phyloP scores from a whole-genome alignment of 2,329 filamentous ascomycete genomes.

The Camillea tinctor region DNA sequence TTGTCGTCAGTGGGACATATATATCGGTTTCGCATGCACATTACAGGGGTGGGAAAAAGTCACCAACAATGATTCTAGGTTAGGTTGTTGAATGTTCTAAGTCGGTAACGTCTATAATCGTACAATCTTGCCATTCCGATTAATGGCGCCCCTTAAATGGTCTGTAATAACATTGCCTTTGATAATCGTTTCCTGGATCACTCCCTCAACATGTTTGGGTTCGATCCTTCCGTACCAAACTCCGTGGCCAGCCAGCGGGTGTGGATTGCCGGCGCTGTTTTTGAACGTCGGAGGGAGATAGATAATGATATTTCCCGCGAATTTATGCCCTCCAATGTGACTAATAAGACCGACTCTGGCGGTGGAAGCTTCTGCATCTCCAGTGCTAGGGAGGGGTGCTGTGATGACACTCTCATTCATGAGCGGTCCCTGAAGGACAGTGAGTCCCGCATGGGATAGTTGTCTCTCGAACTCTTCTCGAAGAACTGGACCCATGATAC shows the following conservation, averaged over 20 bases:
- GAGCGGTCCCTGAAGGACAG: constrained; percentile 47
- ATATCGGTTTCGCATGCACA: neutral
- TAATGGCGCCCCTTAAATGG: constrained; percentile 70
- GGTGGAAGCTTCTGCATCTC: constrained; percentile 29
- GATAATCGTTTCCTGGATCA: constrained; percentile 68
- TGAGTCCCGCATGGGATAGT: constrained; percentile 49
- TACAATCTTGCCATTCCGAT: constrained; percentile 51
- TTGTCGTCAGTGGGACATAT: too few species aligned
- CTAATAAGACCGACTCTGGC: constrained; percentile 70
- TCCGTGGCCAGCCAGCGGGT: constrained; percentile 67
- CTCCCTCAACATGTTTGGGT: constrained; percentile 72
- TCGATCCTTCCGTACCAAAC: constrained; percentile 83
- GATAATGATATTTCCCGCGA: constrained; percentile 79
- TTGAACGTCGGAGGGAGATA: constrained; percentile 64
- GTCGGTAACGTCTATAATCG: constrained; percentile 41
- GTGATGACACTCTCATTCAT: constrained; percentile 36
- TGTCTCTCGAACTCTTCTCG: constrained; percentile 66
- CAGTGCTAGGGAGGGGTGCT: constrained; percentile 24
- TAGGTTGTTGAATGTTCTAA: neutral
- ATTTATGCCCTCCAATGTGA: constrained; percentile 83
- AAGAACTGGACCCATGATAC: constrained; percentile 73
- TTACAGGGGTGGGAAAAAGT: neutral
- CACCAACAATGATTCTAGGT: too few species aligned
- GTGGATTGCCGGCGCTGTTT: constrained; percentile 39
- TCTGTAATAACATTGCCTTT: constrained; percentile 67